These are phyloP conservation scores for Xylaria curta DNA, from an alignment of 495 filamentous ascomycete genomes.

Conservation along the genomic window DNA sequence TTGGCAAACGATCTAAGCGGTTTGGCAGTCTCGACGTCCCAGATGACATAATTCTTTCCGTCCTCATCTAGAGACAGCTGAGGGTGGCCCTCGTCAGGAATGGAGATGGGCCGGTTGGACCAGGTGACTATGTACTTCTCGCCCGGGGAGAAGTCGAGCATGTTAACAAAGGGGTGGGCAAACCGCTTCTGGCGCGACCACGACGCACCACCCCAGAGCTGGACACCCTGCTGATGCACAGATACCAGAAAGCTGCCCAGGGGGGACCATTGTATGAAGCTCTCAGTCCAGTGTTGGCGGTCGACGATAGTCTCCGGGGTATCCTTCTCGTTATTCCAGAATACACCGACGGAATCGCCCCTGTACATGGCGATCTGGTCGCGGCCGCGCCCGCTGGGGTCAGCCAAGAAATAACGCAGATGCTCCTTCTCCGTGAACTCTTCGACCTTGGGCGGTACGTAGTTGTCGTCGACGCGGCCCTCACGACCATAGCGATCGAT, in stretches of 20 bases:
- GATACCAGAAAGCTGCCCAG: slow-evolving; percentile 92
- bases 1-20: slow-evolving; percentile 91
- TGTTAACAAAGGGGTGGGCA: slow-evolving; percentile 91
- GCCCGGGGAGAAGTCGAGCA: slow-evolving; percentile 92
- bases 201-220: slow-evolving; percentile 90
- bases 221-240: slow-evolving; percentile 92
- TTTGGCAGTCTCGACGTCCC: slow-evolving; percentile 92
- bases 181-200: slow-evolving; percentile 93
- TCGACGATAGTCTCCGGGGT: slow-evolving; percentile 86
- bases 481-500: slow-evolving; percentile 95
- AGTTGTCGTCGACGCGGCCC: slow-evolving; percentile 89
- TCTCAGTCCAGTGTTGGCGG: slow-evolving; percentile 93
- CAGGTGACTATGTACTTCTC: slow-evolving; percentile 96
- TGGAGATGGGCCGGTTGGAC: slow-evolving; percentile 89
- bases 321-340: slow-evolving; percentile 97
- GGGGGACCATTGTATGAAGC: slow-evolving; percentile 97
- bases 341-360: slow-evolving; percentile 87
- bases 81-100: slow-evolving; percentile 84
- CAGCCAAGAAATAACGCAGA: slow-evolving; percentile 88
- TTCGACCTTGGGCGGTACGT: slow-evolving; percentile 76
- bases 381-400: slow-evolving; percentile 81
- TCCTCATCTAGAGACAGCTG: slow-evolving; percentile 88
- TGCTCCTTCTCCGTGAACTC: slow-evolving; percentile 91
- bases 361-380: slow-evolving; percentile 95
- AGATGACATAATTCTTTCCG: slow-evolving; percentile 98